Evolutionary conservation across 2,329 filamentous ascomycete species (phyloP).

Genomic region (Neofusicoccum cordaticola): DNA sequence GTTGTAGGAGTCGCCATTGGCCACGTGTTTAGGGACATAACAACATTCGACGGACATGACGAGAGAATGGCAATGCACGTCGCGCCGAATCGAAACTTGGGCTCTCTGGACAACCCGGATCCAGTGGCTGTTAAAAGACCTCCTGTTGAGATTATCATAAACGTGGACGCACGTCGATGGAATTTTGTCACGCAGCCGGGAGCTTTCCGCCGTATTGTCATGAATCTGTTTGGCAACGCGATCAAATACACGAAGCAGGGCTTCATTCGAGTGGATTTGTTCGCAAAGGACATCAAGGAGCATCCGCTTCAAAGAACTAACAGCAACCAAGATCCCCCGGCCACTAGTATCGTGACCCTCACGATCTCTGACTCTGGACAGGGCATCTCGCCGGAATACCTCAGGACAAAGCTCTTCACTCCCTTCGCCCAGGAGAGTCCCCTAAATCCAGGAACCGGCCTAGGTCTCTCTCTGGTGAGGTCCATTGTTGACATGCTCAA

Average conservation of each 20-base stretch:
- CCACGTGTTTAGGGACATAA: conserved; percentile 40
- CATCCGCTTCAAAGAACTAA: neutral
- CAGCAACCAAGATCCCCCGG: neutral
- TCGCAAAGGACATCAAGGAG: conserved; percentile 13
- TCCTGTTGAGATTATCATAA: conserved; percentile 44
- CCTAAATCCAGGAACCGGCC: conserved; percentile 59
- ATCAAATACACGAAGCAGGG: conserved; percentile 48
- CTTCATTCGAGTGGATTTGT: conserved; percentile 31
- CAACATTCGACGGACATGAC: conserved; percentile 1
- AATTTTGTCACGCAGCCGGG: conserved; percentile 45
- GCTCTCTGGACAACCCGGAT: neutral
- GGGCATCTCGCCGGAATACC: conserved; percentile 63
- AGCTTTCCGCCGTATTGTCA: conserved; percentile 47
- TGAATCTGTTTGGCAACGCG: conserved; percentile 50
- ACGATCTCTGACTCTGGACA: conserved; percentile 63
- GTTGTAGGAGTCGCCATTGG: conserved; percentile 55
- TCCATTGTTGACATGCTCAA: conserved; percentile 58
- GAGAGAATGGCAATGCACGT: neutral
- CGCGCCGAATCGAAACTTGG: neutral
- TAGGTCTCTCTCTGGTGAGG: conserved; percentile 64
- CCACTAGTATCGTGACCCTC: conserved; percentile 33
- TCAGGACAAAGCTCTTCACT: conserved; percentile 59
- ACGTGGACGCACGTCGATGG: conserved; percentile 44
- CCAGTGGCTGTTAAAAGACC: conserved; percentile 5
- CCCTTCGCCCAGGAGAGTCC: conserved; percentile 65